phyloP scores from a whole-genome alignment of 2,329 filamentous ascomycete species.

The Monosporascus sp. region DNA sequence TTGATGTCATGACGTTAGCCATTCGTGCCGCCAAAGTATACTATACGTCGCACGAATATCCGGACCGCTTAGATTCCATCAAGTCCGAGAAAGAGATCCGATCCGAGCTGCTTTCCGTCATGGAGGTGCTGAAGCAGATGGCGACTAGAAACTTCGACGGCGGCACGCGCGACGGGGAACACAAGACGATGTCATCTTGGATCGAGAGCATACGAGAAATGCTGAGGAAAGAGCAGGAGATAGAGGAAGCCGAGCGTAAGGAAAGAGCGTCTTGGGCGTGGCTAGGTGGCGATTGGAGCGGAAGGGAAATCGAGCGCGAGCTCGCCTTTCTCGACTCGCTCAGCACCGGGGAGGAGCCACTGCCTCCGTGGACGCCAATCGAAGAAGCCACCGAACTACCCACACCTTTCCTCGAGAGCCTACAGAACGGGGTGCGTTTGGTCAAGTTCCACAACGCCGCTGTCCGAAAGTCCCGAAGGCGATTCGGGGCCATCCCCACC shows the following conservation, averaged over 20 bases:
- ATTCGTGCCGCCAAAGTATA: slow-evolving; percentile 94
- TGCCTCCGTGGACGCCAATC: slow-evolving; percentile 65
- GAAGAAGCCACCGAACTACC: slow-evolving; percentile 48
- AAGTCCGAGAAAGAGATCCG: slow-evolving; percentile 83
- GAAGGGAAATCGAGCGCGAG: slow-evolving; percentile 72
- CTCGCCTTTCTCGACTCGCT: slow-evolving; percentile 77
- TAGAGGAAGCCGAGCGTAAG: slow-evolving; percentile 66
- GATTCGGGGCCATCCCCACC: slow-evolving; percentile 82
- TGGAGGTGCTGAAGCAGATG: slow-evolving; percentile 90
- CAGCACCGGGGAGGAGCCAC: slow-evolving; percentile 50
- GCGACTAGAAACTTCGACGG: slow-evolving; percentile 80
- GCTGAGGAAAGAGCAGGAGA: slow-evolving; percentile 68
- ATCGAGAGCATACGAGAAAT: slow-evolving; percentile 72
- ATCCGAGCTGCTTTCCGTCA: slow-evolving; percentile 74
- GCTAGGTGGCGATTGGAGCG: slow-evolving; percentile 73
- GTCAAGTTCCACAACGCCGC: slow-evolving; percentile 86
- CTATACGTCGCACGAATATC: slow-evolving; percentile 87
- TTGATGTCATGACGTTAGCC: slow-evolving; percentile 91
- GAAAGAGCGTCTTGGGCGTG: slow-evolving; percentile 76
- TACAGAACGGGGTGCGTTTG: slow-evolving; percentile 76
- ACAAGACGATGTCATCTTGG: slow-evolving; percentile 72
- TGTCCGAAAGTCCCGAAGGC: slow-evolving; percentile 76
- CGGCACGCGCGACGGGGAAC: slow-evolving; percentile 75
- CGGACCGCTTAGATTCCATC: slow-evolving; percentile 79
- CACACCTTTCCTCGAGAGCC: slow-evolving; percentile 66